Base-by-base conservation (phyloP, 768 basidiomycete genomes). In the Hygrophorus russula region DNA sequence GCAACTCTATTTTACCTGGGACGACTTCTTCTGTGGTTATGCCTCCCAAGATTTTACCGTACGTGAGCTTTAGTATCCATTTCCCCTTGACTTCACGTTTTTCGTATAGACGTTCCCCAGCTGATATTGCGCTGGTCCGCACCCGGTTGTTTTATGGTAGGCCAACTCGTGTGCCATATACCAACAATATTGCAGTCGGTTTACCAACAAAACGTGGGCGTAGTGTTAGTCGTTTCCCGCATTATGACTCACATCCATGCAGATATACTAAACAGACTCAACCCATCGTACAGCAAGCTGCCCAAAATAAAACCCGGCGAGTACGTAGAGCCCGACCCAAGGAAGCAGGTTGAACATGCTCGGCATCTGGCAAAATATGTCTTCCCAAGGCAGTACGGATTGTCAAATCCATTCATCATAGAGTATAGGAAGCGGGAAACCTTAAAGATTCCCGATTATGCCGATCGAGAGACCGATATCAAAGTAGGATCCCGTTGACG, bases 351-450 rank as follows among this genome's bases (percentile, higher is more conserved):
- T 35, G 67, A 68, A 31, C 58, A 74, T 31, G 71, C 74, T 0
- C 70, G 82, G 32, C 78, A 78, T 49, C 60, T 90, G 1, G 70
- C 82, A 28, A 92, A 91, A 62, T 82, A 90, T 53, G 65, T 98
- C 1, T 94, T 98, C 53, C 80, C 91, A 7, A 69, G 80, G 32
- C 85, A 91, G 51, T 89, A 80, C 53, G 72, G 74, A 0, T 55
- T 96, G 1, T 55, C 67, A 4, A 83, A 66, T 50, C 69, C 80
- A 2, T 92, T 91, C 47, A 44, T 53, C 47, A 37, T 53, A 44
- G 17, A 49, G 9, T 37, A 45, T 5, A 30, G 33, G 7, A 59
- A 51, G 28, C 59, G 54, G 34, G 53, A 59, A 35, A 48, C 53
- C 0, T 62, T 62, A 34, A 58, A 60, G 20, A 64, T 71, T 46